Base-by-base conservation (phyloP, 805 yeast species). In the Yarrowia hollandica region DNA sequence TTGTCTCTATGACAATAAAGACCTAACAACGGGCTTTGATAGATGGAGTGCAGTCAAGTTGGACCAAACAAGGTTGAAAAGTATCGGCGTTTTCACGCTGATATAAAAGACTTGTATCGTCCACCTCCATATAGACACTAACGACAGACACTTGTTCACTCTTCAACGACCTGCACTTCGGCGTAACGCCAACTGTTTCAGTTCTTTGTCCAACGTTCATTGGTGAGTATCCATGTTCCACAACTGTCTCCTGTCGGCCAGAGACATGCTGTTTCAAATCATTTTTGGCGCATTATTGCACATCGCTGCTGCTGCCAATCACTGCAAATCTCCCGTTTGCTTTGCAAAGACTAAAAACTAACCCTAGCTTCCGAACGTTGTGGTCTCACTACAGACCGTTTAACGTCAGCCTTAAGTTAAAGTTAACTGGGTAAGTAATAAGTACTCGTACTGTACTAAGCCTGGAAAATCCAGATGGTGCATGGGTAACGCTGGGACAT, bases 331-430 rank as follows among this genome's bases (percentile, higher is more conserved):
- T 44, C 52, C 50, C 33, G 34, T 39, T 9, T 23, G 23, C 39
- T 23, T 11, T 18, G 5, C 33, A 42, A 42, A 26, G 23, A 8
- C 50, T 41, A 39, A 23, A 16, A 26, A 28, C 52, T 44, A 44
- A 44, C 52, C 34, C 52, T 26, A 44, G 52, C 52, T n/a, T 8
- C n/a, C 52, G 52, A 44, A 35, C 52, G 52, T 44, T 28, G n/a
- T n/a, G n/a, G n/a, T n/a, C n/a, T 44, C 35, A 28, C 52, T 28
- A 28, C 35, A 14, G 14, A 28, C 25, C 52, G 52, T 28, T 44
- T 28, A 28, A 42, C 34, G 25, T 42, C 34, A 18, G n/a, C 10
- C 52, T 18, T 28, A 44, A 44, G 52, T 44, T 44, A 14, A 44
- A 44, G 52, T 30, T 44, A 19, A 30, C 52, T 44, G 18, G 52